phyloP scores from a whole-genome alignment of 352 stramenopile species.

The Phytophthora multivora region DNA sequence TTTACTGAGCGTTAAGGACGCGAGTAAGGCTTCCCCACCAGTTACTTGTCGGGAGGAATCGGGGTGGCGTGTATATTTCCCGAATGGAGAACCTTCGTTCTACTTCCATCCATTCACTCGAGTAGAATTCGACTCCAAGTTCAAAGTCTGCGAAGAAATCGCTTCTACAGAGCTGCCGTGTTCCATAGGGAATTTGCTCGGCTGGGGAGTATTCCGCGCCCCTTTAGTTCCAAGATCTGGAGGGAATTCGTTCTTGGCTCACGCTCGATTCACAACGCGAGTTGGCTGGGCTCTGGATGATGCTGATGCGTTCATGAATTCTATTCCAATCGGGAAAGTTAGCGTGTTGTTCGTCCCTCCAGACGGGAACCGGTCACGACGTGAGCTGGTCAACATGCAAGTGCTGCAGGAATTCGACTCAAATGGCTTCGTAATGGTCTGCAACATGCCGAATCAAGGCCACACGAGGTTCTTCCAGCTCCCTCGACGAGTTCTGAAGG shows the following conservation, averaged over 20 bases:
- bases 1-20: not conserved
- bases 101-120: constrained; percentile 26
- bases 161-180: not conserved
- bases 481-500: not conserved
- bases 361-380: not conserved
- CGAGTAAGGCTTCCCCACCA: not conserved
- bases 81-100: constrained; percentile 26
- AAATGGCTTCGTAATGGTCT: not conserved
- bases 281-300: not conserved
- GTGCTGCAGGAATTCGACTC: not conserved
- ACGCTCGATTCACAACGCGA: not conserved
- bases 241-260: not conserved
- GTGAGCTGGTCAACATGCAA: not conserved
- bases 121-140: constrained; percentile 12
- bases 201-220: not conserved
- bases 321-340: not conserved
- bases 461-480: not conserved
- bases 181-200: not conserved
- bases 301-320: not conserved
- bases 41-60: not conserved
- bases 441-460: not conserved
- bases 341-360: not conserved
- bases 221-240: not conserved
- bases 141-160: not conserved
- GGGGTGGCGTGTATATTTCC: constrained; percentile 14